phyloP scores from a whole-genome alignment of 768 basidiomycete species.

The Collybia sordida region DNA sequence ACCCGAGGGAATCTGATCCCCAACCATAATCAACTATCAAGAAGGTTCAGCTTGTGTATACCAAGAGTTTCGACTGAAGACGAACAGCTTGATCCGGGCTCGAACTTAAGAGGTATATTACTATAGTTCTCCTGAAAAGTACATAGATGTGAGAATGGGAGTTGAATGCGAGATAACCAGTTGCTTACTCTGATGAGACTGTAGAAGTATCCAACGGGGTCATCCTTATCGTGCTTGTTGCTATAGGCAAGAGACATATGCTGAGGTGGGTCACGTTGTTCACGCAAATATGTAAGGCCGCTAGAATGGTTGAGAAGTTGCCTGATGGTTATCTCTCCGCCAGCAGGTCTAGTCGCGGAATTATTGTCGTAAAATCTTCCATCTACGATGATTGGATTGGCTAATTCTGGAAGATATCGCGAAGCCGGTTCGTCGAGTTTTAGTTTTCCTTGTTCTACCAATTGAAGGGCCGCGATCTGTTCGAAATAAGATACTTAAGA shows the following conservation, averaged over 20 bases:
- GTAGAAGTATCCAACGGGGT: constrained; percentile 16
- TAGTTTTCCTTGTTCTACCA: constrained; percentile 32
- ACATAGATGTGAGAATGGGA: background rate
- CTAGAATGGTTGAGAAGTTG: constrained; percentile 25
- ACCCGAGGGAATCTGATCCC: constrained; percentile 21
- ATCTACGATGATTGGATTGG: constrained; percentile 18
- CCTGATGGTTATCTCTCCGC: constrained; percentile 14
- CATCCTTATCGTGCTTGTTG: constrained; percentile 11
- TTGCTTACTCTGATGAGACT: constrained; percentile 13
- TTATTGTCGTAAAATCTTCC: background rate
- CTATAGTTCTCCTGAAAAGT: constrained; percentile 19
- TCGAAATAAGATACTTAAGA: background rate
- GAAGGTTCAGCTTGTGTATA: background rate
- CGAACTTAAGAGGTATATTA: constrained; percentile 20
- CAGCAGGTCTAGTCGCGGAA: constrained; percentile 7
- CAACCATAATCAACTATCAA: constrained; percentile 24
- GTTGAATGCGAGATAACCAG: background rate
- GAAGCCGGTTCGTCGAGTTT: constrained; percentile 25
- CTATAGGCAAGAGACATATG: constrained; percentile 6
- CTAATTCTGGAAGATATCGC: constrained; percentile 28
- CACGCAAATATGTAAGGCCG: constrained; percentile 17
- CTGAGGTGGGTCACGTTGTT: background rate
- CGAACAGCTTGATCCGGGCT: constrained; percentile 29
- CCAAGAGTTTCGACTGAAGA: background rate
- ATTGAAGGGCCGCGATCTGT: constrained; percentile 31